Evolutionary conservation across 1,284 basidiomycete genomes (phyloP), one percentile per base, ranked within the genome.

Genomic region (Papiliotrema laurentii): DNA sequence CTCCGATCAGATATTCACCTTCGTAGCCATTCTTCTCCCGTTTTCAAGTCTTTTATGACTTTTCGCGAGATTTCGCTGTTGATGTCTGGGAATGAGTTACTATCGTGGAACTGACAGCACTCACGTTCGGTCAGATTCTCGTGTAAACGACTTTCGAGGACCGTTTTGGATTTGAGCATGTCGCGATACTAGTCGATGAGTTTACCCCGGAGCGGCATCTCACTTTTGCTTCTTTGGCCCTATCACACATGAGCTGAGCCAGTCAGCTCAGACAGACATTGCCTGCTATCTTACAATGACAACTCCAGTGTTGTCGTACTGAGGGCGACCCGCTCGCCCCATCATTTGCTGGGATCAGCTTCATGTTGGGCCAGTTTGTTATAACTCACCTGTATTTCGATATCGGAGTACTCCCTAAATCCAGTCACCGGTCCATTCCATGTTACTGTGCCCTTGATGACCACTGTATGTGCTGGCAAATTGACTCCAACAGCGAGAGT

Each of bases 11-110:
- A n/a, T 7, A 39, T 55, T 30, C 30, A 66, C 69, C 78, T 80
- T 43, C 79, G 81, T 31, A 91, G 75, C 92, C 92, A 96, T 11
- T 79, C 75, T 30, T 74, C 59, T 1, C 89, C 91, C 4, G 80
- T 80, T 2, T 77, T 69, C 4, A 87, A 57, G 54, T 79, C 78
- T 2, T 76, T 81, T 59, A 94, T 90, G 0, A 89, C 92, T 3
- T 83, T 81, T 7, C 96, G 78, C 0, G 85, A 85, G 45, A 96
- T 86, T 73, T 97, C 93, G 2, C 89, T 91, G 65, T 96, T 96
- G 60, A 97, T 75, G 67, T 96, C 69, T 71, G 7, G 35, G 7
- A 22, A 39, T 50, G 30, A 47, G 43, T 13, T 5, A 9, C 10
- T 18, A 2, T 22, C 14, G 22, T 9, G 5, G 16, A 19, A 10